A percentile compares a stretch with the other conserved stretches of the same genome.
These are phyloP conservation scores for Asterophora lycoperdoides DNA, from an alignment of 768 basidiomycete genomes.

Conservation along the genomic window DNA sequence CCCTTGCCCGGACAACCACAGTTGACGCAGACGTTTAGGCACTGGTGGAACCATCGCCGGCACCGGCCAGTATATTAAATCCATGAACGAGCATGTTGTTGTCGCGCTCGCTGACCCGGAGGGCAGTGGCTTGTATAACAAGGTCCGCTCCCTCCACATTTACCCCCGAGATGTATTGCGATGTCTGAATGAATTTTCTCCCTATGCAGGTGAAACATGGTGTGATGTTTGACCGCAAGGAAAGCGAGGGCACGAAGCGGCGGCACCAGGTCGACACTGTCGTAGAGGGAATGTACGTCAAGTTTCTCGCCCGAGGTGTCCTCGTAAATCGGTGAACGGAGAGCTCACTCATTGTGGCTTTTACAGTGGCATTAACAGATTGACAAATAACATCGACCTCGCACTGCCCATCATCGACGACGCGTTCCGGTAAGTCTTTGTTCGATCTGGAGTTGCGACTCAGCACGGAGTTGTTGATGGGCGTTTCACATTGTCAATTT, in stretches of 20 bases:
- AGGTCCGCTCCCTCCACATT: slow-evolving; percentile 39
- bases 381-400: slow-evolving; percentile 86
- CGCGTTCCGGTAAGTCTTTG: slow-evolving; percentile 63
- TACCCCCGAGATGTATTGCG: not conserved
- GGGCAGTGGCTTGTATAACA: slow-evolving; percentile 93
- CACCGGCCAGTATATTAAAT: slow-evolving; percentile 74
- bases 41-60: slow-evolving; percentile 96
- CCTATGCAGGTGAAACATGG: slow-evolving; percentile 69
- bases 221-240: slow-evolving; percentile 92
- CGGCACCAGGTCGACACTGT: slow-evolving; percentile 95
- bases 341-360: not conserved
- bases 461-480: not conserved
- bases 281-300: slow-evolving; percentile 80
- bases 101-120: slow-evolving; percentile 88
- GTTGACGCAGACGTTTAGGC: slow-evolving; percentile 39
- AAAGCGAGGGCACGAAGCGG: slow-evolving; percentile 90
- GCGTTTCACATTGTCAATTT: not conserved
- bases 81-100: slow-evolving; percentile 56
- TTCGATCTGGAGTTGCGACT: not conserved
- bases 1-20: not conserved
- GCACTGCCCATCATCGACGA: slow-evolving; percentile 85
- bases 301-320: not conserved
- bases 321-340: not conserved
- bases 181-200: too few relatives aligned
- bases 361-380: slow-evolving; percentile 82